phyloP scores from a whole-genome alignment of 257 asterid genomes.

The Apocynum venetum region DNA sequence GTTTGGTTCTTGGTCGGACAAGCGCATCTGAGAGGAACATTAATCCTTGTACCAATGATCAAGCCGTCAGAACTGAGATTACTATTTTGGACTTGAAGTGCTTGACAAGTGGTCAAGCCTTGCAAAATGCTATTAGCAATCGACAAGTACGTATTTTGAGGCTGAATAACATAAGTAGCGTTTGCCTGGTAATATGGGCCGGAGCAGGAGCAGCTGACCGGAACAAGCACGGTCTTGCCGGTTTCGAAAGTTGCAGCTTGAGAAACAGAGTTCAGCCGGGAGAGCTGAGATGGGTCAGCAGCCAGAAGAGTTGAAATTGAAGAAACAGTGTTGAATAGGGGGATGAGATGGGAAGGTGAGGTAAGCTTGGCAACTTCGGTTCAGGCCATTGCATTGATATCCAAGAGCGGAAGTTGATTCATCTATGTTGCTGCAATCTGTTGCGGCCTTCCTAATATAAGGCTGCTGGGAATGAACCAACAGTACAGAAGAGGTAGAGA shows the following conservation, averaged over 20 bases:
- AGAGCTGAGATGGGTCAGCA: constrained; percentile 37
- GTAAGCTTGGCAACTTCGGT: constrained; percentile 55
- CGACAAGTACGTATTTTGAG: neutral
- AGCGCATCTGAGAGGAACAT: constrained; percentile 78
- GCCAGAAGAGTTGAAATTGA: constrained; percentile 54
- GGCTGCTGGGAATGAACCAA: constrained; percentile 60
- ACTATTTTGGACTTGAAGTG: constrained; percentile 47
- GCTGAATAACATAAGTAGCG: constrained; percentile 35
- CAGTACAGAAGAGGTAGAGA: constrained; percentile 21
- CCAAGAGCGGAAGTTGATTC: constrained; percentile 57
- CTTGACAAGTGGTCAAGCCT: constrained; percentile 71
- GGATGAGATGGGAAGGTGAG: constrained; percentile 68
- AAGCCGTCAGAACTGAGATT: neutral
- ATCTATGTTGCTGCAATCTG: constrained; percentile 25
- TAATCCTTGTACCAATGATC: constrained; percentile 28
- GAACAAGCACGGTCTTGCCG: constrained; percentile 45
- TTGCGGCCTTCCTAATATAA: constrained; percentile 32
- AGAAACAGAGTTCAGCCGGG: constrained; percentile 58
- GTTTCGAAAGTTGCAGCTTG: constrained; percentile 25
- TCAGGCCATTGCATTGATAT: constrained; percentile 65
- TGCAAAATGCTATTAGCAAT: constrained; percentile 46
- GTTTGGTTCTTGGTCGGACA: constrained; percentile 66
- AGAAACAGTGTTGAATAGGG: constrained; percentile 47
- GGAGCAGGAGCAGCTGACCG: constrained; percentile 77
- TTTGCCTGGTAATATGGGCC: constrained; percentile 52